Percentiles rank a stretch among this genome's conserved stretches.
Conservation (phyloP, 2,329 filamentous ascomycete genomes). For the Lachnellula suecica region DNA sequence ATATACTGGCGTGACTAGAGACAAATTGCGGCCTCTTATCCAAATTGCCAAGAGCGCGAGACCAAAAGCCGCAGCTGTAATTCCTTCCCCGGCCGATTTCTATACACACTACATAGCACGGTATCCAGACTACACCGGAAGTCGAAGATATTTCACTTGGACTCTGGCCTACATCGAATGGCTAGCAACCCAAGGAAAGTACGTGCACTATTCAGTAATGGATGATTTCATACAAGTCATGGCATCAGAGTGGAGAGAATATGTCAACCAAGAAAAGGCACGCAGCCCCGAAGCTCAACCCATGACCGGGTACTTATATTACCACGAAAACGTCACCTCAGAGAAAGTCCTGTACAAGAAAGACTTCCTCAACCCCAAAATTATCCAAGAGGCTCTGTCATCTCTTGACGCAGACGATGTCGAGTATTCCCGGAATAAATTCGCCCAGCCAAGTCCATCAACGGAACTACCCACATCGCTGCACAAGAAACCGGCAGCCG, state of each 20-base stretch:
- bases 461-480: no score
- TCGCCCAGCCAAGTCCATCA: neutral
- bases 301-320: conserved; percentile 44
- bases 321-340: conserved; percentile 32
- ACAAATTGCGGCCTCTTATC: no score
- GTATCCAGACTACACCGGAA: conserved; percentile 46
- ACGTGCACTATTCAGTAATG: conserved; percentile 44
- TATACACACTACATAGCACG: conserved; percentile 39
- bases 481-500: neutral
- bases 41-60: no score
- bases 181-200: conserved; percentile 33
- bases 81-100: no score
- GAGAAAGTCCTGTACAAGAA: conserved; percentile 23
- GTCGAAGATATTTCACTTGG: conserved; percentile 41
- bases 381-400: conserved; percentile 14
- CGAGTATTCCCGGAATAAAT: conserved; percentile 1
- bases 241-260: conserved; percentile 41
- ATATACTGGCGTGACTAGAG: no score
- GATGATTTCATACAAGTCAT: conserved; percentile 53
- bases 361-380: conserved; percentile 18
- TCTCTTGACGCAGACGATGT: conserved; percentile 14
- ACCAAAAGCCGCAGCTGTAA: no score
- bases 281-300: conserved; percentile 22
- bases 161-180: conserved; percentile 45
- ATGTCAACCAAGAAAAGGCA: conserved; percentile 36